Conservation (phyloP, 441 rosid species). For the California macrophylla region DNA sequence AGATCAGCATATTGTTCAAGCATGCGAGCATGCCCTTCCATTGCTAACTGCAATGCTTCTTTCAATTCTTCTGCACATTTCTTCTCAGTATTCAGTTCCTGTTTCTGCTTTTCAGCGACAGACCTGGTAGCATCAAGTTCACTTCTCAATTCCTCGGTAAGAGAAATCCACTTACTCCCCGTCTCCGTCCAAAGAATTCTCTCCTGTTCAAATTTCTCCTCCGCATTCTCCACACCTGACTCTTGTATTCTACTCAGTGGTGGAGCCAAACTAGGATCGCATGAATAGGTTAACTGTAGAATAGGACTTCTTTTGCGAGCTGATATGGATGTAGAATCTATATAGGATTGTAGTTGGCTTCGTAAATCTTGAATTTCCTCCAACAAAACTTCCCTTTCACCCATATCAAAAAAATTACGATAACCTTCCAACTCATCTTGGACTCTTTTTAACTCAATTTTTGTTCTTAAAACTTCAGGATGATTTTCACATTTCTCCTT, state of each 20-base stretch:
- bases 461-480: constrained; percentile 67
- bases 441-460: constrained; percentile 65
- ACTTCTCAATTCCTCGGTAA: constrained; percentile 65
- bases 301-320: constrained; percentile 43
- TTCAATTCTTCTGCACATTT: constrained; percentile 72
- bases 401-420: constrained; percentile 67
- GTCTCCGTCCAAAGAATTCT: constrained; percentile 62
- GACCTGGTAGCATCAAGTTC: constrained; percentile 60
- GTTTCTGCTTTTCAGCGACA: constrained; percentile 48
- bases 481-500: constrained; percentile 83
- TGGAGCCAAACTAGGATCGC: constrained; percentile 38
- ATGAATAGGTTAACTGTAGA: constrained; percentile 47
- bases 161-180: constrained; percentile 92
- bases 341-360: constrained; percentile 67
- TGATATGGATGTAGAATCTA: constrained; percentile 52
- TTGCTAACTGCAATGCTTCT: constrained; percentile 91
- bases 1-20: constrained; percentile 95
- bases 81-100: constrained; percentile 70
- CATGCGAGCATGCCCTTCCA: constrained; percentile 90
- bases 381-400: constrained; percentile 83
- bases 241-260: constrained; percentile 48
- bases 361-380: constrained; percentile 91
- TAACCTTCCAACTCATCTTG: constrained; percentile 75
- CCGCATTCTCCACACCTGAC: constrained; percentile 44
- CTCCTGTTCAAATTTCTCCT: constrained; percentile 56